Conservation (phyloP, 345 rosid species). For the Eucalyptus shirleyi region DNA sequence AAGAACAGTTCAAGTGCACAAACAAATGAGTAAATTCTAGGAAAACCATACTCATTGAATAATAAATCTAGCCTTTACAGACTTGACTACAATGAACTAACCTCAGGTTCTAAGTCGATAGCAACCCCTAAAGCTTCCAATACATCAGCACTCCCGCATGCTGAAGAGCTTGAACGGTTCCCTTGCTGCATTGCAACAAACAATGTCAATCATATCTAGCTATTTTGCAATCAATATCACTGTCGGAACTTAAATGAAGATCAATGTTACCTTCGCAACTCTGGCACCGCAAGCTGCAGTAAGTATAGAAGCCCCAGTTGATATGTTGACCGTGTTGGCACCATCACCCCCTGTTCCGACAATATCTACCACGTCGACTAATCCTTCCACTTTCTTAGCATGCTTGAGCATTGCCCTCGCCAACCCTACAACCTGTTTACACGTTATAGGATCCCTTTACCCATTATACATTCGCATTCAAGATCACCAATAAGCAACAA, state of each 20-base stretch:
- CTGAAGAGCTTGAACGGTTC: constrained; percentile 91
- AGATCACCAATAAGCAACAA: background rate
- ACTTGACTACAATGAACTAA: background rate
- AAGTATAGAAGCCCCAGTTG: constrained; percentile 87
- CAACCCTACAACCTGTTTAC: constrained; percentile 58
- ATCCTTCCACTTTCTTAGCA: constrained; percentile 71
- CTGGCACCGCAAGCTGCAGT: constrained; percentile 96
- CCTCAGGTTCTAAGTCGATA: constrained; percentile 78
- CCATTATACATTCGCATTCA: background rate
- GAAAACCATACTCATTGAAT: background rate
- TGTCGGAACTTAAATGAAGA: background rate
- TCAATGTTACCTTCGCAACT: constrained; percentile 68
- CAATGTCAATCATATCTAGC: background rate
- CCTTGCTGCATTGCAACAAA: constrained; percentile 58
- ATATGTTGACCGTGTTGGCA: constrained; percentile 88
- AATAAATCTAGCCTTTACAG: background rate
- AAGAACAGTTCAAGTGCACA: background rate
- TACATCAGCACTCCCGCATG: constrained; percentile 98
- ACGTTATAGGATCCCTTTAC: background rate
- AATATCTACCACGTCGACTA: constrained; percentile 66
- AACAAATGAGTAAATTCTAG: background rate
- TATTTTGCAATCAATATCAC: background rate
- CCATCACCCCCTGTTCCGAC: constrained; percentile 98
- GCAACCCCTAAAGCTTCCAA: constrained; percentile 70
- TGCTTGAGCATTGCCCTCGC: constrained; percentile 80